Conservation (phyloP, 495 filamentous ascomycete species). For the Aspergillus mulundensis region DNA sequence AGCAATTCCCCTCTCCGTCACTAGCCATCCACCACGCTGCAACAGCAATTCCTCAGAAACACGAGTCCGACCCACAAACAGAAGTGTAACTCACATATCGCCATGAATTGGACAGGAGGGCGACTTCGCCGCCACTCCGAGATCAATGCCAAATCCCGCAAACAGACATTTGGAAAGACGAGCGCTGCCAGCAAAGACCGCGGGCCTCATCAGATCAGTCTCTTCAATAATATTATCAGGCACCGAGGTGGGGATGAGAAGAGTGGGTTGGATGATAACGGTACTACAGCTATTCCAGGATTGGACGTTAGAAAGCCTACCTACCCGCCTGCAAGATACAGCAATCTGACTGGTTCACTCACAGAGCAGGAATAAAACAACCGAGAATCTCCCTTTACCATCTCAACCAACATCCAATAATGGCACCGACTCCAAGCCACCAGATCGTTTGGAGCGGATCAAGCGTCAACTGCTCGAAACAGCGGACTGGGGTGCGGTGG, state of each 20-base stretch:
- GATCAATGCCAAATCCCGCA: slow-evolving; percentile 27
- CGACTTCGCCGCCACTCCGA: slow-evolving; percentile 37
- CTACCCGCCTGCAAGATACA: neutral
- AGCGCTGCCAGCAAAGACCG: slow-evolving; percentile 10
- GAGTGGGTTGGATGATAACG: too few species aligned
- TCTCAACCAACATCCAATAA: neutral
- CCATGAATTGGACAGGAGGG: slow-evolving; percentile 47
- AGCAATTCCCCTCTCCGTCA: too few species aligned
- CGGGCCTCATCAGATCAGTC: slow-evolving; percentile 14
- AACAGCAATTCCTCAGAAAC: too few species aligned
- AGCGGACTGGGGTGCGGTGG: slow-evolving; percentile 35
- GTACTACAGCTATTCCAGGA: neutral
- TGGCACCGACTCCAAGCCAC: neutral
- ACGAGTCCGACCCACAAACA: neutral
- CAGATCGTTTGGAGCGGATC: slow-evolving; percentile 19
- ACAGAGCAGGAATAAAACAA: neutral
- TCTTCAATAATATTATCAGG: neutral
- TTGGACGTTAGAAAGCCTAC: neutral
- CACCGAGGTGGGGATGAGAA: neutral
- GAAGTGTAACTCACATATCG: neutral
- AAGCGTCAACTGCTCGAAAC: slow-evolving; percentile 33
- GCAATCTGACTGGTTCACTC: neutral
- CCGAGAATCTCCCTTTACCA: neutral
- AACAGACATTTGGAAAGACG: slow-evolving; percentile 27
- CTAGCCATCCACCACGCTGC: too few species aligned